Evolutionary conservation across 129 eudicot species (phyloP), one percentile per base, ranked within the genome.

Genomic region (Silybum marianum): DNA sequence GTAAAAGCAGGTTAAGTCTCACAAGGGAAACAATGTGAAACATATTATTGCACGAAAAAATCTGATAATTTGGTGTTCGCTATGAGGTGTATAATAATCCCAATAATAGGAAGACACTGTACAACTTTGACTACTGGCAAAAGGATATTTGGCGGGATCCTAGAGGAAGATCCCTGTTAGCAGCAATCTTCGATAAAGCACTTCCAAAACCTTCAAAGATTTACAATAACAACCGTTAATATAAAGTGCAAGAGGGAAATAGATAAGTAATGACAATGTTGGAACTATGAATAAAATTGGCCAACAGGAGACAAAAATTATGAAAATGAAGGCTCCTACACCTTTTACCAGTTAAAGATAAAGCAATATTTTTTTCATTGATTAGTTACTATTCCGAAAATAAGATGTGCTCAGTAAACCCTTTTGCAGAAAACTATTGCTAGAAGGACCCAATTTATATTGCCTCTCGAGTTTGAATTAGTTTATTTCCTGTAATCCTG

Each of bases 81-180:
- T 36, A 78, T 51, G 63, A 63, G 72, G 65, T 63, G 26, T 73
- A 39, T 65, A 11, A 72, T 36, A n/a, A 76, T 76, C 6, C 24
- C 44, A 14, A 71, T 67, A 80, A 24, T 16, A 67, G 21, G 54
- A 22, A 18, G 40, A 76, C 10, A 21, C 16, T 77, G 25, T 70
- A 83, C 22, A 71, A 63, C 69, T 60, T 80, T 75, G 16, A 9
- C 30, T 22, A 80, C 48, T 71, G 16, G 60, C 48, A 74, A 85
- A 89, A 92, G 99, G 99, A 95, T 95, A 95, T 95, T 90, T 95
- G 99, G 82, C 99, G 96, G 24, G 92, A 84, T 81, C 98, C 99
- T 78, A 82, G 60, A 13, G 91, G 87, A 73, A 92, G 97, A 76
- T 86, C 97, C 90, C 92, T 87, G 84, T 91, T 92, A 14, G 92